Conservation (phyloP, 1,284 basidiomycete species). For the Austropuccinia psidii region DNA sequence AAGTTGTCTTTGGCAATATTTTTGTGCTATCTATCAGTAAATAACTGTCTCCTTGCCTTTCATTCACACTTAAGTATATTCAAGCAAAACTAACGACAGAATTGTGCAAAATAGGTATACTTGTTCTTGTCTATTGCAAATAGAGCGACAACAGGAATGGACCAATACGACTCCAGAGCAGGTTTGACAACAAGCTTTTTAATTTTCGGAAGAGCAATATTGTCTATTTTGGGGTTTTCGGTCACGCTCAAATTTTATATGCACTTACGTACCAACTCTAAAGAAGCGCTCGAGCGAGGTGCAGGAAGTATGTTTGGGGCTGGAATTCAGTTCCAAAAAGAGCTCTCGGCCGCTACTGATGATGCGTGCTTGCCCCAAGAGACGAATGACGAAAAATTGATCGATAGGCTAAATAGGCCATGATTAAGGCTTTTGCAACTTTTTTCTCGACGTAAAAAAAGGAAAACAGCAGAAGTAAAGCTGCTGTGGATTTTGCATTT, state of each 20-base stretch:
- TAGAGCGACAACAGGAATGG: background rate
- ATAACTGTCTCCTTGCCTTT: background rate
- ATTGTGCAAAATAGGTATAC: background rate
- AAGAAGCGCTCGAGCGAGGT: conserved; percentile 1
- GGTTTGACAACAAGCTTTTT: background rate
- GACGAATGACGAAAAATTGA: too few species aligned
- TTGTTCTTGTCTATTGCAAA: conserved; percentile 15
- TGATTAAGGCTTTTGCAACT: too few species aligned
- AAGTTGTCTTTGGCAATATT: conserved; percentile 17
- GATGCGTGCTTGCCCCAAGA: background rate
- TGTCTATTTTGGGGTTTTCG: background rate
- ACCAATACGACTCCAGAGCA: background rate
- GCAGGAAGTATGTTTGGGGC: conserved; percentile 8
- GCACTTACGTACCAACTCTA: background rate
- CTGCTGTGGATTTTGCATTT: too few species aligned
- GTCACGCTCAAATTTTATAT: conserved; percentile 6
- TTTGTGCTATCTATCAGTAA: conserved; percentile 20
- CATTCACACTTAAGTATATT: background rate
- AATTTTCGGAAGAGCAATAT: background rate
- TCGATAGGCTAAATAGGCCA: too few species aligned
- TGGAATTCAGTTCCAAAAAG: conserved; percentile 20
- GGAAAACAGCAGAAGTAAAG: too few species aligned
- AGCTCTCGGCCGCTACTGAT: conserved; percentile 1
- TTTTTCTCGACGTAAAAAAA: too few species aligned
- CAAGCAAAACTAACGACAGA: background rate